phyloP scores from a whole-genome alignment of 1,284 basidiomycete species.

The Lignosus rhinocerotis region DNA sequence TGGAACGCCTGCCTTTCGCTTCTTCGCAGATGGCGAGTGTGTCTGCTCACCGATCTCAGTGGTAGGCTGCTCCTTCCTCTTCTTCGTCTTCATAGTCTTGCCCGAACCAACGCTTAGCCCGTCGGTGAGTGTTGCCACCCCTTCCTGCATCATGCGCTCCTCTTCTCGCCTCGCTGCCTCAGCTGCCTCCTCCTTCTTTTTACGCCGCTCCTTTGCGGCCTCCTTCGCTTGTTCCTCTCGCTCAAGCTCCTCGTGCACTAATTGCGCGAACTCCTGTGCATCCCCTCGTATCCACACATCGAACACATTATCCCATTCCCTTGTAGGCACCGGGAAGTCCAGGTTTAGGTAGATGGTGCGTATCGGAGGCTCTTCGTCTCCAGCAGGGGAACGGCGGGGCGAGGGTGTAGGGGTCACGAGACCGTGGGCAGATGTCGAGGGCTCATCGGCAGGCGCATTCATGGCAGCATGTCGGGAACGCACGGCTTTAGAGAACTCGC shows the following conservation, averaged over 20 bases:
- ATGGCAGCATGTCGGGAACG: slow-evolving; percentile 45
- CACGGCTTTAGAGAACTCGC: slow-evolving; percentile 87
- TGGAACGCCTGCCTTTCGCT: slow-evolving; percentile 18
- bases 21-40: slow-evolving; percentile 15
- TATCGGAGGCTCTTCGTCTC: slow-evolving; percentile 55
- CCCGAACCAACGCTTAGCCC: slow-evolving; percentile 3
- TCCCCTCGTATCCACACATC: slow-evolving; percentile 92
- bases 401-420: slow-evolving; percentile 44
- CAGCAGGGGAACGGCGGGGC: slow-evolving; percentile 38
- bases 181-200: slow-evolving; percentile 20
- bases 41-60: slow-evolving; percentile 5
- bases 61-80: slow-evolving; percentile 22
- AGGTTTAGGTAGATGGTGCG: slow-evolving; percentile 86
- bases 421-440: slow-evolving; percentile 25
- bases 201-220: slow-evolving; percentile 8
- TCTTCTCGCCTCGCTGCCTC: slow-evolving; percentile 13
- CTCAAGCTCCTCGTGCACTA: slow-evolving; percentile 57
- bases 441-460: slow-evolving; percentile 22
- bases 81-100: slow-evolving; percentile 21
- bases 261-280: slow-evolving; percentile 74
- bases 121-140: slow-evolving; percentile 7
- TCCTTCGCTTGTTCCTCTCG: slow-evolving; percentile 32
- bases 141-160: slow-evolving; percentile 7
- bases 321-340: slow-evolving; percentile 84
- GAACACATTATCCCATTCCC: slow-evolving; percentile 90